Evolutionary conservation across 306 rosid species (phyloP).

Genomic region (Abrus pulchellus): DNA sequence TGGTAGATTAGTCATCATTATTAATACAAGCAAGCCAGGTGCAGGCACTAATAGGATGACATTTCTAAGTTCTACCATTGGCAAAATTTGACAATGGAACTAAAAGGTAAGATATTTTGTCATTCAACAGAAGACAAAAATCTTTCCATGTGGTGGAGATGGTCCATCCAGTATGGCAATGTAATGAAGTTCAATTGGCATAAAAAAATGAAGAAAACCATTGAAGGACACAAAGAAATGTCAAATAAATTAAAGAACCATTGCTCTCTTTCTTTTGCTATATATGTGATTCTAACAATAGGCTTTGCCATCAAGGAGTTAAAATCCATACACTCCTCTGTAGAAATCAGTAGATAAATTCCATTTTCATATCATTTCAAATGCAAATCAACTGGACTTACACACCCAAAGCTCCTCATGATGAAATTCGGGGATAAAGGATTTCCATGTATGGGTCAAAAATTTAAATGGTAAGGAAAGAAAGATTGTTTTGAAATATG

Average conservation of each 20-base stretch:
- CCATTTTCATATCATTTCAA: conserved; percentile 26
- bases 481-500: conserved; percentile 1
- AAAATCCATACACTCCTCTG: neutral
- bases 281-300: neutral
- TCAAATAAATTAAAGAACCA: conserved; percentile 13
- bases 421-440: too few species aligned
- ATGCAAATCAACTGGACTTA: too few species aligned
- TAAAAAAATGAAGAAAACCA: conserved; percentile 3
- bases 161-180: too few species aligned
- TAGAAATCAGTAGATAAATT: conserved; percentile 19
- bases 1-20: neutral
- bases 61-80: neutral
- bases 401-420: too few species aligned
- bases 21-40: conserved; percentile 6
- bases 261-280: neutral
- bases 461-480: neutral
- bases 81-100: neutral
- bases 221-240: conserved; percentile 1
- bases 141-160: neutral
- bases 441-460: too few species aligned
- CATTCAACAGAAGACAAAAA: neutral
- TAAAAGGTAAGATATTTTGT: neutral
- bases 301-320: conserved; percentile 3
- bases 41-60: neutral
- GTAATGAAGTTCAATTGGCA: too few species aligned